Evolutionary conservation across 352 stramenopile genomes (phyloP), one percentile per base, ranked within the genome.

Genomic region (Phytophthora agathidicida): DNA sequence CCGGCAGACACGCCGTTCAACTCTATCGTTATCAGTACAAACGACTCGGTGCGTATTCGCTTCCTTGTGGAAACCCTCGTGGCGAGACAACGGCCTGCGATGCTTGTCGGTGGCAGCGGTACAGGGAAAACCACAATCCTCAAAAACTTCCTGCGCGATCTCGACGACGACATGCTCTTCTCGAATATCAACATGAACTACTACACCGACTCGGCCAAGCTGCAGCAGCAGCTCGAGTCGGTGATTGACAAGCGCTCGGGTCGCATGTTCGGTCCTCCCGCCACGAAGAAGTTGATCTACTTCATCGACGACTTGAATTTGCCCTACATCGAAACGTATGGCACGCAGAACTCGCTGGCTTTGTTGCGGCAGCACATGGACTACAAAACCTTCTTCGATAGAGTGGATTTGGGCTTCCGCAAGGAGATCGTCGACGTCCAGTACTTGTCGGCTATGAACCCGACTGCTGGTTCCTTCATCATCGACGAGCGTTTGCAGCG

Each of bases 181-280:
- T 97, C 94, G 45, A 98, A 88, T 59, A 98, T 99, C 72, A 98
- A 98, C 72, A 98, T 99, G 96, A 98, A 96, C 58, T 98, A 98
- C 75, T 98, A 97, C 75, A 98, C 91, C 3, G 91, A 98, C 63
- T 98, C 91, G 17, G 96, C 88, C 65, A 97, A 96, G 39, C 67
- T 98, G 7, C 94, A 98, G 60, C 86, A 97, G 52, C 96, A 99
- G 55, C 72, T 99, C 19, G 96, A 99, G 66, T 93, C 96, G 0
- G 94, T 98, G 28, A 98, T 99, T 57, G 96, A 99, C 65, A 98
- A 98, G 73, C 88, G 96, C 27, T 98, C 92, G 2, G 96, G 96
- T 0, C 82, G 94, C 22, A 97, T 97, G 70, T 99, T 98, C 57
- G 96, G 96, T 7, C 96, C 96, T 2, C 95, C 96, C 2, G 94